A percentile compares a stretch with the other conserved stretches of the same genome.
Evolutionary conservation across 441 rosid species (phyloP).

Genomic region (Isatis lusitanica): DNA sequence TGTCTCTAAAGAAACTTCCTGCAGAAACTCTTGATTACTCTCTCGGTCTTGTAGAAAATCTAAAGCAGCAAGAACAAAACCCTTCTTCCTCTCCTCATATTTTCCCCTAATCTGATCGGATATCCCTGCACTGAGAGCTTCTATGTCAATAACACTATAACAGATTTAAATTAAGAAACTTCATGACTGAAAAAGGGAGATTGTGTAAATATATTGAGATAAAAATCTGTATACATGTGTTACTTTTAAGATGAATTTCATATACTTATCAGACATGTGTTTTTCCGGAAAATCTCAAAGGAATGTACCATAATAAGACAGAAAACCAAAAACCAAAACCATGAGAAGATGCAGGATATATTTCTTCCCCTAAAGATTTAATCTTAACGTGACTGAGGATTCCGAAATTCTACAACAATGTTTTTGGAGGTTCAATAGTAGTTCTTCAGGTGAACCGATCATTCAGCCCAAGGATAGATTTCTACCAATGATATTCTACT

Average conservation of each 20-base stretch:
- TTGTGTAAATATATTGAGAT: not conserved
- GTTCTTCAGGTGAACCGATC: not conserved
- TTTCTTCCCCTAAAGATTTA: not conserved
- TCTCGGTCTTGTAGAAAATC: not conserved
- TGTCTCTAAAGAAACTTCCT: slow-evolving; percentile 4
- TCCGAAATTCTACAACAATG: not conserved
- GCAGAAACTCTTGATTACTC: not conserved
- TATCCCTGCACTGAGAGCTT: not conserved
- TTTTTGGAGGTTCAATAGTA: not conserved
- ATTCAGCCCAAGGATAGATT: not conserved
- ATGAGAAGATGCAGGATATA: not conserved
- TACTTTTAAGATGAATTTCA: no score
- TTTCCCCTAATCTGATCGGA: not conserved
- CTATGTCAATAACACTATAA: not conserved
- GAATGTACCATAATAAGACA: not conserved
- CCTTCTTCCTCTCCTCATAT: slow-evolving; percentile 4
- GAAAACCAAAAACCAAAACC: not conserved
- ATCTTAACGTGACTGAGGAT: not conserved
- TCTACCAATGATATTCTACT: not conserved
- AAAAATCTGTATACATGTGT: no score
- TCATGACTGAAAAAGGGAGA: not conserved
- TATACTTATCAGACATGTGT: no score
- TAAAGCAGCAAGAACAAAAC: slow-evolving; percentile 15
- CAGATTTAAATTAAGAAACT: not conserved
- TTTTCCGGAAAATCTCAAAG: not conserved